Percentiles rank a stretch among this genome's conserved stretches.
Conservation (phyloP, 148 eudicot genomes). For the Arctostaphylos glauca region DNA sequence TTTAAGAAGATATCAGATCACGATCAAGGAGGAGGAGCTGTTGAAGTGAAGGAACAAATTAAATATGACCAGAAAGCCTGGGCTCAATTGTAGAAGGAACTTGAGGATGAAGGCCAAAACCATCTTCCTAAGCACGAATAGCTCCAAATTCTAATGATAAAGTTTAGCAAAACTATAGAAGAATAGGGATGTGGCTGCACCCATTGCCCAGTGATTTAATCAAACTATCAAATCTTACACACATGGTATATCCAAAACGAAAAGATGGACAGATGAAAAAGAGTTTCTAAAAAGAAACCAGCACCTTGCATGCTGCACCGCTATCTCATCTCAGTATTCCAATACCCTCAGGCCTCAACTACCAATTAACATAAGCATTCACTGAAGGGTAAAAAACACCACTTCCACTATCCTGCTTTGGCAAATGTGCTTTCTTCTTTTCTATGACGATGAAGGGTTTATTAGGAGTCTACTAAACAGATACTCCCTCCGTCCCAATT, state of each 20-base stretch:
- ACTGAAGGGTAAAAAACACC: not conserved
- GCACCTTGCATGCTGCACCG: not conserved
- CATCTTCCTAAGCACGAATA: not conserved
- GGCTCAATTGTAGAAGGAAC: not conserved
- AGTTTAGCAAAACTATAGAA: not conserved
- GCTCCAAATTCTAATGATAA: not conserved
- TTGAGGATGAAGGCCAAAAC: not conserved
- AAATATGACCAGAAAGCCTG: too few species aligned
- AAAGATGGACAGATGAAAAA: not conserved
- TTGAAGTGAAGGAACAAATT: not conserved
- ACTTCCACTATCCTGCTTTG: not conserved
- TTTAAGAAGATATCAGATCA: not conserved
- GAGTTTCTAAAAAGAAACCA: not conserved
- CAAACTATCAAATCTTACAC: not conserved
- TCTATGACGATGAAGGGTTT: too few species aligned
- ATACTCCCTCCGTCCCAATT: too few species aligned
- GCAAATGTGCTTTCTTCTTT: not conserved
- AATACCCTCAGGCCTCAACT: not conserved
- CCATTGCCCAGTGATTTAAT: not conserved
- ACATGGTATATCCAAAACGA: not conserved
- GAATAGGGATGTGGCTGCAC: not conserved
- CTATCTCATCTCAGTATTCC: not conserved
- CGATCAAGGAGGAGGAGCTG: not conserved
- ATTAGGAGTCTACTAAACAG: not conserved
- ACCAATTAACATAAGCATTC: not conserved